Percentiles rank a stretch among this genome's conserved stretches.
Evolutionary conservation across 129 eudicot species (phyloP).

Genomic region (Arctium lappa): DNA sequence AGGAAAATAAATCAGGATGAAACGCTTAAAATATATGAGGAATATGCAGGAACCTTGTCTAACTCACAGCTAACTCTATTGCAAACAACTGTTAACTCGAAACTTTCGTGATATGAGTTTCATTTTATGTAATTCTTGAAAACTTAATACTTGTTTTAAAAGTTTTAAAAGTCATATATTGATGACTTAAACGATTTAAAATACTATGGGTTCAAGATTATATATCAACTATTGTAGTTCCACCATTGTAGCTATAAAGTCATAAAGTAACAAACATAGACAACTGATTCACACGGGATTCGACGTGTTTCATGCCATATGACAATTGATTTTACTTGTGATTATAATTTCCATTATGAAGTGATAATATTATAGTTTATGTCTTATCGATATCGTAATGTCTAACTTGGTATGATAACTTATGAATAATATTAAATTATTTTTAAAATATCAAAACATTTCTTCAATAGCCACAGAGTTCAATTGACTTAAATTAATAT

Average conservation of each 20-base stretch:
- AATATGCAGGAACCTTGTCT: too few relatives aligned
- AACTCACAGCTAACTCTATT: background rate
- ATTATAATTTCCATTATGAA: background rate
- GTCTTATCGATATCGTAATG: background rate
- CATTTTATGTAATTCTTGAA: too few relatives aligned
- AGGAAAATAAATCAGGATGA: too few relatives aligned
- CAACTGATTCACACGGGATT: background rate
- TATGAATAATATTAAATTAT: background rate
- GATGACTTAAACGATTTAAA: background rate
- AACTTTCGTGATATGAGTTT: background rate
- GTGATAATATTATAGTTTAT: background rate
- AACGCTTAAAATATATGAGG: too few relatives aligned
- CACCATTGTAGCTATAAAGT: slow-evolving; percentile 15
- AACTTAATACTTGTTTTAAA: background rate
- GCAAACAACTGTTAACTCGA: background rate
- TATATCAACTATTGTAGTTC: background rate
- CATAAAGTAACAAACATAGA: slow-evolving; percentile 13
- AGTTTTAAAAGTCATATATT: background rate
- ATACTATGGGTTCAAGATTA: background rate
- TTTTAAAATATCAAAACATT: background rate
- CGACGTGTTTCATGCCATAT: slow-evolving; percentile 13
- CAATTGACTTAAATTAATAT: background rate
- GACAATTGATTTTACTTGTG: slow-evolving; percentile 18
- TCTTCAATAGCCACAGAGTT: background rate
- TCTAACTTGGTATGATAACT: background rate